A percentile compares a stretch with the other conserved stretches of the same genome.
These are phyloP conservation scores for Fraxinus cuspidata DNA, from an alignment of 257 asterid species.

Conservation along the genomic window DNA sequence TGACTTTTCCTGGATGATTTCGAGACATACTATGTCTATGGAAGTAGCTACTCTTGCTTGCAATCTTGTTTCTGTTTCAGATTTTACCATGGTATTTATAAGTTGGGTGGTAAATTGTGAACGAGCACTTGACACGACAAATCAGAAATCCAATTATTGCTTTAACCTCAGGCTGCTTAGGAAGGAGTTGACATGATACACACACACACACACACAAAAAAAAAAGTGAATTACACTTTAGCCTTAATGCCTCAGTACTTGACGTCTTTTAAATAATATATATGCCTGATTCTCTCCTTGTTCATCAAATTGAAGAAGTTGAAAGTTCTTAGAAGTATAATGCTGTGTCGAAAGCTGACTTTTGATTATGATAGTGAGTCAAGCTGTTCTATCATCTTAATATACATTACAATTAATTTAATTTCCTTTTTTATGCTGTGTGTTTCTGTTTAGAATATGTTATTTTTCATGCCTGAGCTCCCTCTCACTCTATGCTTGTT, in stretches of 20 bases:
- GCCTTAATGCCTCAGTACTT: not conserved
- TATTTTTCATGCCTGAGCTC: not conserved
- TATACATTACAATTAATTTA: not conserved
- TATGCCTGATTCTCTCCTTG: not conserved
- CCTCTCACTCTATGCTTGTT: not conserved
- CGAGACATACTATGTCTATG: not conserved
- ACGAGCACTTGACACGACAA: not conserved
- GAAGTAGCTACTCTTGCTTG: not conserved
- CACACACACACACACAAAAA: too few species aligned
- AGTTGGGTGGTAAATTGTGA: not conserved
- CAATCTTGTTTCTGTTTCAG: not conserved
- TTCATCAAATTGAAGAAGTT: not conserved
- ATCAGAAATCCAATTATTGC: too few species aligned
- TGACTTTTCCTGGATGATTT: not conserved
- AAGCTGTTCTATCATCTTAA: not conserved
- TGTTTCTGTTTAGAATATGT: not conserved
- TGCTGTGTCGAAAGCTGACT: not conserved
- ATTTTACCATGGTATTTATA: not conserved
- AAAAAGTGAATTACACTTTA: too few species aligned
- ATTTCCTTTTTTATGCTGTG: not conserved
- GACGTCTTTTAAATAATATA: not conserved
- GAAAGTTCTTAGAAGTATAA: not conserved
- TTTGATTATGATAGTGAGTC: not conserved
- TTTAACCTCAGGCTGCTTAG: too few species aligned
- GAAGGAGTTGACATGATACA: too few species aligned